Conservation (phyloP, 768 basidiomycete species). For the Chalciporus sphaerocephalus region DNA sequence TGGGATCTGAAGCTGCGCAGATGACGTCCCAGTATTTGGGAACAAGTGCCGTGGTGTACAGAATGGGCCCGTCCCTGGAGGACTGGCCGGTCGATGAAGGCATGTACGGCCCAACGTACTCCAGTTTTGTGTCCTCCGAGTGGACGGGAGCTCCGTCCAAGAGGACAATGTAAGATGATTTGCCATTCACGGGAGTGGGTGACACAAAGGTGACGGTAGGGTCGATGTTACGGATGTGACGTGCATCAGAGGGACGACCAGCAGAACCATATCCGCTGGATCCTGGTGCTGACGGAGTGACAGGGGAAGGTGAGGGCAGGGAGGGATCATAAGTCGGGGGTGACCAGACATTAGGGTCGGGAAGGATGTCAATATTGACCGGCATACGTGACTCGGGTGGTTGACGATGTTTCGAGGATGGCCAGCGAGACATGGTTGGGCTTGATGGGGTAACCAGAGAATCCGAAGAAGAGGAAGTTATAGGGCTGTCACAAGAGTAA, state of each 20-base stretch:
- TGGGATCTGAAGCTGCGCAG: conserved; percentile 55
- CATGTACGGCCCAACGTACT: conserved; percentile 34
- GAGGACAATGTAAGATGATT: conserved; percentile 54
- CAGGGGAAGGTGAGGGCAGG: background rate
- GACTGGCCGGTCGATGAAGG: conserved; percentile 22
- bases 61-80: conserved; percentile 29
- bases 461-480: conserved; percentile 18
- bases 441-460: conserved; percentile 14
- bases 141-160: conserved; percentile 46
- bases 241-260: conserved; percentile 30
- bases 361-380: conserved; percentile 33
- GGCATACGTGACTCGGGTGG: conserved; percentile 27
- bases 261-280: background rate
- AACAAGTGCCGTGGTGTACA: conserved; percentile 60
- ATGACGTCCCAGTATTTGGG: conserved; percentile 65
- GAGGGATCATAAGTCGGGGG: conserved; percentile 1
- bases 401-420: conserved; percentile 21
- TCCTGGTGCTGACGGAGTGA: conserved; percentile 1
- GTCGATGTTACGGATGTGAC: conserved; percentile 56
- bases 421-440: conserved; percentile 19
- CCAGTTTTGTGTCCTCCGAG: conserved; percentile 43
- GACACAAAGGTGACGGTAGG: conserved; percentile 64
- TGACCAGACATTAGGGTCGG: conserved; percentile 13
- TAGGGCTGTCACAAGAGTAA: conserved; percentile 13
- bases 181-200: conserved; percentile 42